A percentile compares a stretch with the other conserved stretches of the same genome.
phyloP scores from a whole-genome alignment of 2,329 filamentous ascomycete genomes.

The Aspergillus pseudoglaucus region DNA sequence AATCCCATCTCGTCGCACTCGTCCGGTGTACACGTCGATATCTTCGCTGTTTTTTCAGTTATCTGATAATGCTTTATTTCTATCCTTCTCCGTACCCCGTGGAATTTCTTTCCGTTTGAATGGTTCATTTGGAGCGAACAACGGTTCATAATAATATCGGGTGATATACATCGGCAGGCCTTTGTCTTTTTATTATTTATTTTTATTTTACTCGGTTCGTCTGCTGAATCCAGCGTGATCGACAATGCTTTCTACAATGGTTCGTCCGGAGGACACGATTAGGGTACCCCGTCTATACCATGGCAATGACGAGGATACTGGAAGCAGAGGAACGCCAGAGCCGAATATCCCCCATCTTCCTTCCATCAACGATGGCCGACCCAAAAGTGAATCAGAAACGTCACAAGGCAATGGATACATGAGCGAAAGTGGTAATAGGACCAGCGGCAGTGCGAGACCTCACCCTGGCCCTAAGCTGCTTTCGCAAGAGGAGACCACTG shows the following conservation, averaged over 20 bases:
- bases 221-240: neutral
- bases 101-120: conserved; percentile 11
- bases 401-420: conserved; percentile 20
- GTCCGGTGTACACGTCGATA: neutral
- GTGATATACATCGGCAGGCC: neutral
- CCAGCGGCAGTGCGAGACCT: conserved; percentile 13
- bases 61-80: conserved; percentile 16
- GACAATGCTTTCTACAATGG: conserved; percentile 30
- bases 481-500: conserved; percentile 39
- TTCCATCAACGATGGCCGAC: conserved; percentile 21
- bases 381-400: conserved; percentile 23
- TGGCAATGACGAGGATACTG: conserved; percentile 29
- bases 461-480: conserved; percentile 24
- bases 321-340: conserved; percentile 21
- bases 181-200: neutral
- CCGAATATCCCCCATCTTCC: conserved; percentile 18
- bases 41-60: conserved; percentile 5
- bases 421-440: conserved; percentile 12
- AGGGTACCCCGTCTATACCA: conserved; percentile 27
- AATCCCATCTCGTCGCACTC: neutral
- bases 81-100: conserved; percentile 6
- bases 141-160: neutral
- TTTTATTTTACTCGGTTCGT: neutral
- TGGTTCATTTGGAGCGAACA: conserved; percentile 1
- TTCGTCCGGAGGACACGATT: conserved; percentile 32